Conservation (phyloP, 768 basidiomycete species). For the Tulasnella sp. region DNA sequence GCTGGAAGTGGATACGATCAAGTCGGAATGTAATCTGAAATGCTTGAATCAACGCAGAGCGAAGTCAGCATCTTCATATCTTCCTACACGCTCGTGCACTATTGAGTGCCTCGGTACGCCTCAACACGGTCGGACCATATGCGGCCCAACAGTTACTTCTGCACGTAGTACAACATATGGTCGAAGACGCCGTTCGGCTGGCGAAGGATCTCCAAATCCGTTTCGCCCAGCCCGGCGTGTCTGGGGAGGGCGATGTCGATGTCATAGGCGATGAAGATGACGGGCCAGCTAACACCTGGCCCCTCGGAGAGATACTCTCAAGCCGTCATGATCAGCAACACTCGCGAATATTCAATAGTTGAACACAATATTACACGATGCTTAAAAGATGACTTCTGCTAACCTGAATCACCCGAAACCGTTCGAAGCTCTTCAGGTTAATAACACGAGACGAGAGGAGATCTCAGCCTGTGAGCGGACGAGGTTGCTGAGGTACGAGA, state of each 20-base stretch:
- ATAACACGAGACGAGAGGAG: slow-evolving; percentile 77
- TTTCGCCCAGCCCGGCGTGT: not conserved
- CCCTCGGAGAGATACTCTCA: slow-evolving; percentile 86
- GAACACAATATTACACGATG: not conserved
- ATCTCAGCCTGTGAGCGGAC: slow-evolving; percentile 92
- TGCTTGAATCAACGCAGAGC: slow-evolving; percentile 47
- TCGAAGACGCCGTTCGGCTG: slow-evolving; percentile 50
- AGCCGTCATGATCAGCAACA: slow-evolving; percentile 91
- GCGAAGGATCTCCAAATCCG: slow-evolving; percentile 46
- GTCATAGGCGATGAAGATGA: slow-evolving; percentile 32
- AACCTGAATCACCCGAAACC: not conserved
- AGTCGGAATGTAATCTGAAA: not conserved
- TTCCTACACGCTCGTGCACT: slow-evolving; percentile 89
- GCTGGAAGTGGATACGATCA: slow-evolving; percentile 12
- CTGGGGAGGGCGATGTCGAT: not conserved
- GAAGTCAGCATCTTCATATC: slow-evolving; percentile 80
- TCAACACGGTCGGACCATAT: slow-evolving; percentile 92
- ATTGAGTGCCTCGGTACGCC: slow-evolving; percentile 84
- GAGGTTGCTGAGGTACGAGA: slow-evolving; percentile 90
- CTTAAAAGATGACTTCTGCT: not conserved
- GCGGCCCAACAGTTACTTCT: slow-evolving; percentile 82
- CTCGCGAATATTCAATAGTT: slow-evolving; percentile 86
- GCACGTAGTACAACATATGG: slow-evolving; percentile 62
- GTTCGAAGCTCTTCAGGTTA: slow-evolving; percentile 36
- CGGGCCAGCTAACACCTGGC: slow-evolving; percentile 90